Percentiles rank a stretch among this genome's conserved stretches.
phyloP scores from a whole-genome alignment of 305 asterid species.

The Solanum hybrid region DNA sequence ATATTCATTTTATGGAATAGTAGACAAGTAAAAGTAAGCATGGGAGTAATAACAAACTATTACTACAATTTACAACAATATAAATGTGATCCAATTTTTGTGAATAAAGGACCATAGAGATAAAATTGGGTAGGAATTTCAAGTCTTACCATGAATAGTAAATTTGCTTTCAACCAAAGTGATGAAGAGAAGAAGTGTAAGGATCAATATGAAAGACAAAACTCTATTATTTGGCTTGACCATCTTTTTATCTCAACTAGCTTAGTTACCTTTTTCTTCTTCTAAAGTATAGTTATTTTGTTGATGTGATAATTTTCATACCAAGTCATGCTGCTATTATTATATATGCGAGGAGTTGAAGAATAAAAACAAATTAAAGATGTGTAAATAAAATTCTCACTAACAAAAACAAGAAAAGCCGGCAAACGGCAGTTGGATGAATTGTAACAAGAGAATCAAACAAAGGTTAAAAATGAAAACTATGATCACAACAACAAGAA shows the following conservation, averaged over 20 bases:
- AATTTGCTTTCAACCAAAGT: constrained; percentile 2
- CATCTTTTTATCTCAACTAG: neutral
- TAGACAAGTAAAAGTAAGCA: neutral
- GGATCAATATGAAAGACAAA: neutral
- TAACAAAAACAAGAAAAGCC: neutral
- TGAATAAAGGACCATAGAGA: too few relatives aligned
- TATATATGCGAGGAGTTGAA: neutral
- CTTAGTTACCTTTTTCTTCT: neutral
- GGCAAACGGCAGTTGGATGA: neutral
- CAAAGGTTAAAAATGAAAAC: neutral
- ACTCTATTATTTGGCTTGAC: neutral
- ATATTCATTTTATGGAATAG: neutral
- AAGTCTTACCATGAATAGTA: neutral
- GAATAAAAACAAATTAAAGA: neutral
- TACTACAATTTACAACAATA: neutral
- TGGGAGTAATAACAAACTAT: neutral
- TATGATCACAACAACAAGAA: neutral
- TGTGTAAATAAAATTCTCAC: neutral
- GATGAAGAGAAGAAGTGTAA: neutral
- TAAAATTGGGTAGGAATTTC: too few relatives aligned
- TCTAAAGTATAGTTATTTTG: neutral
- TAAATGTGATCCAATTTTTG: neutral
- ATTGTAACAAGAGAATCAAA: neutral
- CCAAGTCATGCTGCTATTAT: neutral
- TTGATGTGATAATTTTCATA: neutral